These are phyloP conservation scores for Hypoxylon sp. DNA, from an alignment of 2,329 filamentous ascomycete genomes.

Conservation along the genomic window DNA sequence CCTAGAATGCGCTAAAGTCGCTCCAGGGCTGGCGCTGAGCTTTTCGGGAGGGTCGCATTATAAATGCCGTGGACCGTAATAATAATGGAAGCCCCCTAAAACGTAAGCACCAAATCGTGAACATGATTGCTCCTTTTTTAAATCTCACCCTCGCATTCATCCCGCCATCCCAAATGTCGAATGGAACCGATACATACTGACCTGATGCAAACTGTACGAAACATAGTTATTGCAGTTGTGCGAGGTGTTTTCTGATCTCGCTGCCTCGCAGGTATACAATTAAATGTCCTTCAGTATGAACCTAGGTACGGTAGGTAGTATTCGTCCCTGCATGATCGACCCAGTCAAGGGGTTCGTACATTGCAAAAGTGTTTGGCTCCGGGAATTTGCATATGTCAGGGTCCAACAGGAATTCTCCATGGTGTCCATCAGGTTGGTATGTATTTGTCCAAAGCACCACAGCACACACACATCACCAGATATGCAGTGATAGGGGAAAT, in stretches of 20 bases:
- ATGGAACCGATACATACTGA: background rate
- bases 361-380: constrained; percentile 21
- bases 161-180: constrained; percentile 2
- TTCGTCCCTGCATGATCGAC: constrained; percentile 41
- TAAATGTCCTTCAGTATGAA: constrained; percentile 1
- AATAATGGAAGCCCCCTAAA: constrained; percentile 1
- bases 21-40: constrained; percentile 6
- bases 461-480: background rate
- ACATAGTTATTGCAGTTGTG: constrained; percentile 5
- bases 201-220: background rate
- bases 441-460: constrained; percentile 10
- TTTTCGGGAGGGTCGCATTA: constrained; percentile 8
- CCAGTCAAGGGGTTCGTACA: constrained; percentile 17
- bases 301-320: background rate
- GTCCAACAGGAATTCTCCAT: constrained; percentile 36
- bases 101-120: constrained; percentile 19
- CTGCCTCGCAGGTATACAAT: constrained; percentile 9
- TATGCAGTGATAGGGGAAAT: constrained; percentile 16
- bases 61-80: constrained; percentile 3
- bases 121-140: constrained; percentile 15
- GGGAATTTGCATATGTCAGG: constrained; percentile 28
- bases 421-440: constrained; percentile 16
- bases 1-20: constrained; percentile 5
- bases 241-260: constrained; percentile 7
- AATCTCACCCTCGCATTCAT: constrained; percentile 7